Evolutionary conservation across 1,284 basidiomycete species (phyloP).

Genomic region (Cryptococcus floricola): DNA sequence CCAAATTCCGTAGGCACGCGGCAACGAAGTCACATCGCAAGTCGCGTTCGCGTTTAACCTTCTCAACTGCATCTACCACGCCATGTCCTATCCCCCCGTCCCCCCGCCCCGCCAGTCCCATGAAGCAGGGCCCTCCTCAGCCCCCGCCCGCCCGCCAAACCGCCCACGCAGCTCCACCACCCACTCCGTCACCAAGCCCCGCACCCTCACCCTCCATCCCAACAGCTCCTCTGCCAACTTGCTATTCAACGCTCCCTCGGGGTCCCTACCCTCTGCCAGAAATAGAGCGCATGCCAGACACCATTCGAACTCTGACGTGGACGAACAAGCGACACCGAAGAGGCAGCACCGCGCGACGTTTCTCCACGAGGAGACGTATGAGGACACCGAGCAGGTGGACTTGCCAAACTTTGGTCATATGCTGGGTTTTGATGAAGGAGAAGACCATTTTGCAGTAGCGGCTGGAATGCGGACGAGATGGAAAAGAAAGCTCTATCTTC

Average conservation of each 20-base stretch:
- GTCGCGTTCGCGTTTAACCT: too few species aligned
- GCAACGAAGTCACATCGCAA: too few species aligned
- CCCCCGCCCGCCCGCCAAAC: too few species aligned
- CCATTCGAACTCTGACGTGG: conserved; percentile 1
- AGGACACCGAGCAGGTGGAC: conserved; percentile 35
- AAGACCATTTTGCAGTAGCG: conserved; percentile 47
- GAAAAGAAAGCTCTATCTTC: conserved; percentile 47
- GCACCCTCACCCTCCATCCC: conserved; percentile 34
- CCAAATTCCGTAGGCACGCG: too few species aligned
- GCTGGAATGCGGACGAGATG: conserved; percentile 37
- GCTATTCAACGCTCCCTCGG: conserved; percentile 27
- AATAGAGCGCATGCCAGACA: conserved; percentile 3
- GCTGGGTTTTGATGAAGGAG: conserved; percentile 43
- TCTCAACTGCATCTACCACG: too few species aligned
- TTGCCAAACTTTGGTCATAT: conserved; percentile 48
- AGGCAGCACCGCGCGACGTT: conserved; percentile 13
- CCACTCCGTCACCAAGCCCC: conserved; percentile 1
- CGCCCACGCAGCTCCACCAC: too few species aligned
- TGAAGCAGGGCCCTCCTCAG: too few species aligned
- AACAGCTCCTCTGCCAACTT: conserved; percentile 26
- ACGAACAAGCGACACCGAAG: conserved; percentile 3
- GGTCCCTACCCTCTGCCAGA: conserved; percentile 7
- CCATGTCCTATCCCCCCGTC: too few species aligned
- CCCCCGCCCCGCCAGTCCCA: too few species aligned
- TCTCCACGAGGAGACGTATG: conserved; percentile 16